Base-by-base conservation (phyloP, 2,329 filamentous ascomycete species). In the Ceratocystis albifundus region DNA sequence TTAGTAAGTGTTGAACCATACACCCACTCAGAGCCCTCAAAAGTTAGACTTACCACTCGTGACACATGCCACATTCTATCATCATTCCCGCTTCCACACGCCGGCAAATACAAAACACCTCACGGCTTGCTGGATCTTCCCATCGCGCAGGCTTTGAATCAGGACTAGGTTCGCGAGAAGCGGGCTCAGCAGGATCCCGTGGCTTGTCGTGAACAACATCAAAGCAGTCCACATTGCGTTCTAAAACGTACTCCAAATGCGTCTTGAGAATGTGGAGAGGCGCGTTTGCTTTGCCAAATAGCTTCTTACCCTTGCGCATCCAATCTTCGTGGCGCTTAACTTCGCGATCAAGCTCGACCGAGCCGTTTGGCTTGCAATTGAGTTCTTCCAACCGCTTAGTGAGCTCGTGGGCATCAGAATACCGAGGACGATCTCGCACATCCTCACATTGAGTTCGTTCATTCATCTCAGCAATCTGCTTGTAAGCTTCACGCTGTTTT, bases 51-150 rank as follows among this genome's bases (percentile, higher is more conserved):
- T 75, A 92, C 94, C 94, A 99, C 78, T 99, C 94, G 72, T 96
- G 93, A 76, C 94, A 99, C 48, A 96, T 81, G 74, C 97, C 94
- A 74, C 94, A 99, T 76, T 99, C 94, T 71, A 99, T 97, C 94
- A 99, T 99, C 88, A 97, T 95, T 64, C 94, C 94, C 46, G 93
- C 91, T 76, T 99, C 94, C 5, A 90, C 84, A 69, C 87, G 90
- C 68, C 94, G 86, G 76, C 94, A 99, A 70, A 99, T 96, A 75
- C 94, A 99, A 75, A 97, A 99, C 0, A 97, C 93, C 73, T 97
- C 92, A 45, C 84, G 76, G 66, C 81, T 81, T 41, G 77, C 85
- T 73, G 79, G 82, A 71, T 88, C 82, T 71, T 87, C 80, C 81
- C 78, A 87, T 70, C 77, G 82, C 68, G 74, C 80, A 64, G 76